Evolutionary conservation across 805 yeast genomes (phyloP).

Genomic region (Grigorovia yakushimaensis): DNA sequence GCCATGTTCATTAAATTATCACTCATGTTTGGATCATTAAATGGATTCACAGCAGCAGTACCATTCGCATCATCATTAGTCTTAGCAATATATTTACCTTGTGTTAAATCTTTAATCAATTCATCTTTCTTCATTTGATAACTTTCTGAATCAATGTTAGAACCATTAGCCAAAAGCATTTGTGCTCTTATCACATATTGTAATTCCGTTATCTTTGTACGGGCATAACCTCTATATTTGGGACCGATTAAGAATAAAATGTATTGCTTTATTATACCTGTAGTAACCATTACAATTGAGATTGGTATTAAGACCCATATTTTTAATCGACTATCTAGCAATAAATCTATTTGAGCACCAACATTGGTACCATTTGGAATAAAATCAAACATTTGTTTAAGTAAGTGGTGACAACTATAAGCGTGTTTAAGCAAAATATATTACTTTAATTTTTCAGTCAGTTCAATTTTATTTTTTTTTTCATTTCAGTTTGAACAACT

Average conservation of each 20-base stretch:
- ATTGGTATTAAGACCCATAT: constrained; percentile 91
- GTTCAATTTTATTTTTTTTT: too few relatives aligned
- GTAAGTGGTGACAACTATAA: too few relatives aligned
- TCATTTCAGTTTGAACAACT: too few relatives aligned
- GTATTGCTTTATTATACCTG: constrained; percentile 69
- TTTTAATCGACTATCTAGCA: constrained; percentile 72
- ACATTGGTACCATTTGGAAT: not conserved
- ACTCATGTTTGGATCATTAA: constrained; percentile 58
- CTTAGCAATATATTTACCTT: constrained; percentile 46
- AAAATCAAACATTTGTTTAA: not conserved
- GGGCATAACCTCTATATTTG: constrained; percentile 42
- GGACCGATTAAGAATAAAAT: constrained; percentile 53
- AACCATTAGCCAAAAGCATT: constrained; percentile 45
- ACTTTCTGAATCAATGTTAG: constrained; percentile 42
- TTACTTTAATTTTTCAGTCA: too few relatives aligned
- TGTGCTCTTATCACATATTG: constrained; percentile 53
- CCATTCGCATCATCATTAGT: constrained; percentile 30
- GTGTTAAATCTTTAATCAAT: constrained; percentile 38
- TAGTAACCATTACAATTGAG: constrained; percentile 78
- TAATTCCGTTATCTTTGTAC: constrained; percentile 46
- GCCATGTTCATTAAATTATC: constrained; percentile 71
- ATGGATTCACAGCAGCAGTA: constrained; percentile 42
- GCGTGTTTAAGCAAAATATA: too few relatives aligned
- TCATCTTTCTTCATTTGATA: constrained; percentile 45
- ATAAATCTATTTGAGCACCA: constrained; percentile 37